Base-by-base conservation (phyloP, 2,329 filamentous ascomycete species). In the Cladophialophora psammophila region DNA sequence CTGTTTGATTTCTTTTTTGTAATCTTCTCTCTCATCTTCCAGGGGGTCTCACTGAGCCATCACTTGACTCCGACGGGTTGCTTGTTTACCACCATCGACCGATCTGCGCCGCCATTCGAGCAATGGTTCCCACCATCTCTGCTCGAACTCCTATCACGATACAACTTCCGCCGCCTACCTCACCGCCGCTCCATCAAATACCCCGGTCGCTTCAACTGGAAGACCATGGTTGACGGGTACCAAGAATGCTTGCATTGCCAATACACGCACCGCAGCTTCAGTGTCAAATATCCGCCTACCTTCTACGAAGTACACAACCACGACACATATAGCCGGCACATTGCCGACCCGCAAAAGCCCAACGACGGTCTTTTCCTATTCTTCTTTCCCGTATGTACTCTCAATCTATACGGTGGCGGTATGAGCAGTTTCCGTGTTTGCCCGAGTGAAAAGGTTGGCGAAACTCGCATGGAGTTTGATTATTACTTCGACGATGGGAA, bases 241-340 rank as follows among this genome's bases (percentile, higher is more conserved):
- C 84, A 87, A 74, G 85, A 87, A 75, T 87, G 85, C 68, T 79
- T 87, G 20, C 85, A 87, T 73, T 87, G 85, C 76, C 82, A 85
- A 72, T 87, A 87, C 74, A 86, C 85, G 0, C 85, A 87, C 67
- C 85, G 84, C 0, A 83, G 82, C 5, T 87, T 87, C 74, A 82
- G 81, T 20, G 78, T 85, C 65, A 82, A 80, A 68, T 87, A 87
- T 63, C 84, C 84, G 5, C 84, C 85, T 2, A 84, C 83, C 0
- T 85, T 83, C 73, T 87, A 87, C 74, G 79, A 80, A 15, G 84
- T 87, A 4, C 79, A 81, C 66, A 86, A 86, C 73, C 81, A 85
- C 69, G 76, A 77, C 50, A 87, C 86, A 68, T 87, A 86, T 74
- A 85, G 81, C 1, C 84, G 85, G 71, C 85, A 87, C 69, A 78